Base-by-base conservation (phyloP, 345 rosid species). In the Boechera retrofracta region DNA sequence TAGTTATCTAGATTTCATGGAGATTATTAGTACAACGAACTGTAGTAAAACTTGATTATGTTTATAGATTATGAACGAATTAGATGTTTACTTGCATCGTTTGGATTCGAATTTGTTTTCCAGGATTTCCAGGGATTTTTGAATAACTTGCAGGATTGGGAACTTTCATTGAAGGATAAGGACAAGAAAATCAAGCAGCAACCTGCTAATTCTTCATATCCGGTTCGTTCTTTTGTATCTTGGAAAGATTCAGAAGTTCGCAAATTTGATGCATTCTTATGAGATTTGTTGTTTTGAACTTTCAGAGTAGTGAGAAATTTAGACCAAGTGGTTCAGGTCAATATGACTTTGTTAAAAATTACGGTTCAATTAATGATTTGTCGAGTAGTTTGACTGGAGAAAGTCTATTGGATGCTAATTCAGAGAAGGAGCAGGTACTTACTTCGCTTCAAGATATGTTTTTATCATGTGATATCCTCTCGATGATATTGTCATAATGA, bases 71-170 rank as follows among this genome's bases (percentile, higher is more conserved):
- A 41, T 15, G 54, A 58, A 38, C 15, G 44, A 8, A 12, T 18
- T 61, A 29, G 28, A 11, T 70, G 33, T 77, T 76, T 58, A 69
- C 74, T 77, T 54, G 28, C 5, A 61, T 32, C 18, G 7, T 69
- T 48, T 70, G 75, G 51, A 5, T 60, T 76, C 63, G 64, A 53
- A 5, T 29, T 42, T 69, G 0, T 9, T 65, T 21, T 9, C 68
- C 89, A 89, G 97, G 94, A 88, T 83, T 89, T 91, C 89, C 85
- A 84, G 92, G 94, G 98, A 55, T 86, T 92, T 83, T 82, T 94
- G 80, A 90, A 90, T 88, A 87, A 92, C 79, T 89, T 94, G 94
- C 94, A 89, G 94, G 98, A 92, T 64, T 94, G 97, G 97, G 98
- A 94, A 38, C 81, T 84, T 75, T 85, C 87, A 2, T 69, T 81